Base-by-base conservation (phyloP, 1,284 basidiomycete genomes). In the Moesziomyces globuligerus region DNA sequence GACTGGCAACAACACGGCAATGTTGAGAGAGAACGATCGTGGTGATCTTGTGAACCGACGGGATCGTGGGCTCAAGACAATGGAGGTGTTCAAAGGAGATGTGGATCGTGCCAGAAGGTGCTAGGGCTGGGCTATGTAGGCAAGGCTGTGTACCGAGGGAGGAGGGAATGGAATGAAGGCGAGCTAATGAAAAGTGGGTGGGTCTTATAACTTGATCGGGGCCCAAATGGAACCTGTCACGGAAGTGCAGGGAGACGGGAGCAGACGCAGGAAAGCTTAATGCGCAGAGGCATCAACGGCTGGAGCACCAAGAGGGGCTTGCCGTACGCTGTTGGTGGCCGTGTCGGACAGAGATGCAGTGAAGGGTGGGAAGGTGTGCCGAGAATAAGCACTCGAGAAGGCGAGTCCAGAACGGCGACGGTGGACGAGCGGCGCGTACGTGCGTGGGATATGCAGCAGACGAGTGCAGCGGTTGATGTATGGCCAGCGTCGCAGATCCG, bases 401-500 rank as follows among this genome's bases (percentile, higher is more conserved):
- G 13, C 7, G 32, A 7, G 17, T 13, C 32, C 2, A 17, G 32
- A 34, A 17, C 13, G 32, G 17, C 32, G 15, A 34, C 15, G 10
- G 32, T 34, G 10, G 32, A 15, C 17, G 32, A 34, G 10, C 26
- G 26, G 6, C 5, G 10, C 26, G 26, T 5, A 28, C 26, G 42
- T 20, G 18, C 4, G 7, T 9, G 44, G 28, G 18, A 5, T 20
- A 21, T 10, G 41, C 10, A 7, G 41, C 24, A 26, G 39, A 41
- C 20, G 24, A 23, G 39, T 10, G 42, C 17, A 3, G 28, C 20
- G 17, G 17, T 26, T 18, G 21, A 36, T 32, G 20, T 11, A 23
- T 24, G 44, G 44, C 17, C 18, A 46, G n/a, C 34, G 3, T 29
- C 34, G 44, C 49, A 46, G 44, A 46, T 36, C 44, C 24, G 29